Base-by-base conservation (phyloP, 2,329 filamentous ascomycete genomes). In the Chalara sp. region DNA sequence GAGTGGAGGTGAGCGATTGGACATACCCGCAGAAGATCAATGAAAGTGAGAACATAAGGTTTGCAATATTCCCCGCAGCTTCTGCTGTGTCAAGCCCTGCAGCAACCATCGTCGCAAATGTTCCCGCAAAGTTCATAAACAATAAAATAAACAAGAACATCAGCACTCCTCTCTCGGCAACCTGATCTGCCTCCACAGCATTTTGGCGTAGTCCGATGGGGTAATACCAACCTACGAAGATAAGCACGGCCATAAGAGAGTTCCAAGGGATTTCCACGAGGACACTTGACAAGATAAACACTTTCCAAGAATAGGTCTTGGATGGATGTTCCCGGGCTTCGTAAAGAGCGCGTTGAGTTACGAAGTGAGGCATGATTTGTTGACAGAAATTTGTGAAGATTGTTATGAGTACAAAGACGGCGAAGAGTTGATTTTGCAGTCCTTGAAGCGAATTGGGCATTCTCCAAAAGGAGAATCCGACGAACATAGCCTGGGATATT, bases 191-290 rank as follows among this genome's bases (percentile, higher is more conserved):
- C 35, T 88, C 86, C 60, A 87, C 80, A 3, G 86, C 86, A 62
- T 91, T 90, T 55, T 72, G 69, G 66, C 87, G 81, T 6, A 91
- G 76, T 3, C 87, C 87, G 48, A 95, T 79, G 1, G 89, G 87
- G 65, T 90, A 95, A 74, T 95, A 95, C 79, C 86, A 91, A 65
- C 76, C 83, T 61, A 88, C 76, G 72, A 75, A 95, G 73, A 90
- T 84, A 59, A 93, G 70, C 28, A 83, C 75, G 1, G 81, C 79
- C 76, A 87, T 84, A 43, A 92, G 68, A 21, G 42, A n/a, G 65
- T 93, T 88, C 82, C 87, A 95, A 0, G 89, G 88, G 4, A 95
- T 72, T 67, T 95, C 90, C 52, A 91, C 87, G 33, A 89, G 70
- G 57, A 95, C 86, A 39, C 86, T 81, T 52, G 86, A 86, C 0